Base-by-base conservation (phyloP, 2,329 filamentous ascomycete genomes). In the Fusarium illudens region DNA sequence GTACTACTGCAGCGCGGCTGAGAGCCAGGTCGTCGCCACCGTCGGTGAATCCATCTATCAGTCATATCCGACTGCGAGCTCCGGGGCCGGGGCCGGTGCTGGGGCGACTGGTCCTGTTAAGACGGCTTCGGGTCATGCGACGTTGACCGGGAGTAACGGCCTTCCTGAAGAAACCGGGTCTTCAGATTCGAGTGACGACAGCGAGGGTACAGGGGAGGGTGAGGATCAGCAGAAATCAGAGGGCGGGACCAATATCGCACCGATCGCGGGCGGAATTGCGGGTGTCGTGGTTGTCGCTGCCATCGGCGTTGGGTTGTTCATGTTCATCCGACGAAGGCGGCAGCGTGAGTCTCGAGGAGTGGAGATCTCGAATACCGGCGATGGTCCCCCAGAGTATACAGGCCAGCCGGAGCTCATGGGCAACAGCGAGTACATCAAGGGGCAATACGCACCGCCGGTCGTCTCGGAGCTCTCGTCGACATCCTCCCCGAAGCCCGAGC, bases 1-100 rank as follows among this genome's bases (percentile, higher is more conserved):
- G 39, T 76, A 78, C 44, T 87, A 86, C 68, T 87, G 84, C 70
- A 84, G 79, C 58, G 85, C 84, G 4, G 85, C 82, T 1, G 77
- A 77, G 51, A 80, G 76, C 20, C 70, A 83, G 36, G 77, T 81
- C 1, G 77, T 82, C 6, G 76, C 77, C 1, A 81, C 80, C 0
- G 77, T 85, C 3, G 78, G 76, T 3, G 78, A 81, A 15, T 83
- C 83, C 1, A 70, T 67, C 7, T 62, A 61, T 3, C 39, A 64
- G 4, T 64, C 65, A 2, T 71, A 54, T 10, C 49, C 58, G 4
- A 65, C 65, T 42, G 58, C 73, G 10, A 62, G 61, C 11, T 70
- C 70, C 6, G 55, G 66, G 1, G 64, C 58, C 19, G 67, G 59
- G 8, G 44, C 64, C 1, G 52, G 37, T n/a, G 50, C 62, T 7